Percentiles rank a stretch among this genome's conserved stretches.
Evolutionary conservation across 805 yeast species (phyloP).

Genomic region (Ogataea angusta): DNA sequence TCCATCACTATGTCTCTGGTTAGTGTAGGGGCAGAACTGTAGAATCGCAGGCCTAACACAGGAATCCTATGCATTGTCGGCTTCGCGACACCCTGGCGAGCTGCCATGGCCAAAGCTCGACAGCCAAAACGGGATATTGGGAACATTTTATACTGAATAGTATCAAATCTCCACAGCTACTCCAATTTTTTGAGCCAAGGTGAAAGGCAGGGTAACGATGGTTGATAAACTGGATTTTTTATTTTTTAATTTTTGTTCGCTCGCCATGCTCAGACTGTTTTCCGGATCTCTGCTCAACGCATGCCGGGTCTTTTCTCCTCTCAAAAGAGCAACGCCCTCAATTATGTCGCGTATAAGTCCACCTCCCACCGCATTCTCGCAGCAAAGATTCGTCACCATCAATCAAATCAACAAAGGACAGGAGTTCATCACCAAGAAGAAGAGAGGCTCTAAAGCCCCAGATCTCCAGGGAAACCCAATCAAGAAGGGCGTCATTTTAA

Average conservation of each 20-base stretch:
- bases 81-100: neutral
- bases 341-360: conserved; percentile 1
- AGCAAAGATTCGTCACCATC: conserved; percentile 61
- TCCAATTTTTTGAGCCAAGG: conserved; percentile 3
- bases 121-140: neutral
- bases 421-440: conserved; percentile 37
- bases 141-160: conserved; percentile 3
- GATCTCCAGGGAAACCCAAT: conserved; percentile 82
- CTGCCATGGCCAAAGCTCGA: neutral
- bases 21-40: conserved; percentile 58
- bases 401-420: conserved; percentile 74
- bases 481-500: conserved; percentile 86
- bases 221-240: neutral
- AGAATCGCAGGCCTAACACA: conserved; percentile 22
- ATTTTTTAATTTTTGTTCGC: neutral
- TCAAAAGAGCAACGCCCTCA: neutral
- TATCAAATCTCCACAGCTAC: conserved; percentile 5
- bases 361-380: conserved; percentile 19
- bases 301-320: neutral
- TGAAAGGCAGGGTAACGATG: neutral
- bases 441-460: conserved; percentile 61
- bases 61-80: neutral
- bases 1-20: conserved; percentile 61
- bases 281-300: neutral
- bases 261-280: neutral